These are phyloP conservation scores for Debaryomyces tyrocola DNA, from an alignment of 805 yeast species.

Conservation along the genomic window DNA sequence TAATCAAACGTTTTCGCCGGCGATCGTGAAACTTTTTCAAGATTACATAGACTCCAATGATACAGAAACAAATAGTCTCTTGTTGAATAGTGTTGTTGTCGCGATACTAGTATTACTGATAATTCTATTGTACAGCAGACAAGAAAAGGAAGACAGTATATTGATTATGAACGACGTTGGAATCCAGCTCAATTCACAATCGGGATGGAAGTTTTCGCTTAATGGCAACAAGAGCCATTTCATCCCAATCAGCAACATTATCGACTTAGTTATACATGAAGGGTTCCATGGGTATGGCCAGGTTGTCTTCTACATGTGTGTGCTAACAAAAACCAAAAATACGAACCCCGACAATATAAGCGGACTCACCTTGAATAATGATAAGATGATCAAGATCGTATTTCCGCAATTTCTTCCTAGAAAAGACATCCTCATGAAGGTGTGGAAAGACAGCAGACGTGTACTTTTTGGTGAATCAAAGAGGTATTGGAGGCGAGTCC, in stretches of 20 bases:
- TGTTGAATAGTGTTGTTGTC: neutral
- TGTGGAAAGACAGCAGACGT: conserved; percentile 39
- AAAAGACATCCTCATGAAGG: conserved; percentile 38
- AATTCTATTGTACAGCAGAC: conserved; percentile 10
- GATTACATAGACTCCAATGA: neutral
- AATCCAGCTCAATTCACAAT: conserved; percentile 39
- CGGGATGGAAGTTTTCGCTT: conserved; percentile 21
- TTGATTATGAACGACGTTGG: conserved; percentile 48
- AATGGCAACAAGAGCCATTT: conserved; percentile 35
- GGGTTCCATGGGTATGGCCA: conserved; percentile 67
- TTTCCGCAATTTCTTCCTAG: conserved; percentile 45
- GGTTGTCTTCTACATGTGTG: conserved; percentile 63
- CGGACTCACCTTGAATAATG: conserved; percentile 5
- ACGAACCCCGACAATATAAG: conserved; percentile 5
- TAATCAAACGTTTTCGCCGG: neutral
- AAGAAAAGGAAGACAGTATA: conserved; percentile 42
- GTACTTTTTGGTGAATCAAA: conserved; percentile 32
- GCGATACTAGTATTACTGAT: neutral
- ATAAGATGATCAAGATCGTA: conserved; percentile 29
- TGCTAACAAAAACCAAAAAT: conserved; percentile 44
- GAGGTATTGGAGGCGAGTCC: conserved; percentile 35
- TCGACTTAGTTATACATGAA: conserved; percentile 72
- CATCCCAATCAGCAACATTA: conserved; percentile 55
- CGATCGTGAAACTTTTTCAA: neutral
- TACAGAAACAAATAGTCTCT: neutral